Percentiles rank a stretch among this genome's conserved stretches.
Conservation (phyloP, 805 yeast genomes). For the Groenewaldozyma tartarivorans region DNA sequence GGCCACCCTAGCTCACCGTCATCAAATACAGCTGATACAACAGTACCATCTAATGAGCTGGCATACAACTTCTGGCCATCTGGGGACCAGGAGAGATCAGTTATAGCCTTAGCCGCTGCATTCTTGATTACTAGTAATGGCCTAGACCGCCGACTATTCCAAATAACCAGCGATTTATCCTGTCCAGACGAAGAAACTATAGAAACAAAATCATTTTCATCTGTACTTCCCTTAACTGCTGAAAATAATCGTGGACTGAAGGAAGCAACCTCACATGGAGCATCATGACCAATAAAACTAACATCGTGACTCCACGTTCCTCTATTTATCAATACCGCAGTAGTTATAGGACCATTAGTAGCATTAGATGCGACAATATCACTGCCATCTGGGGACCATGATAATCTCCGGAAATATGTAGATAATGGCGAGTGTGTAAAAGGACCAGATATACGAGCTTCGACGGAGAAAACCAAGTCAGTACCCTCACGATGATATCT, state of each 20-base stretch:
- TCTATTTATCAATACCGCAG: constrained; percentile 50
- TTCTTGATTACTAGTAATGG: constrained; percentile 79
- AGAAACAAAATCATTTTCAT: constrained; percentile 36
- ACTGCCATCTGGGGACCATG: constrained; percentile 74
- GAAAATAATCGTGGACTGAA: constrained; percentile 38
- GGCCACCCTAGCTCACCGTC: constrained; percentile 33
- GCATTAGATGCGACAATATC: constrained; percentile 61
- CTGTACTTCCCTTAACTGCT: constrained; percentile 5
- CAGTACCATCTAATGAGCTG: constrained; percentile 78
- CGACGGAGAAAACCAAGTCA: constrained; percentile 78
- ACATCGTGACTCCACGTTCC: constrained; percentile 61
- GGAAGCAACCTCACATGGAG: constrained; percentile 55
- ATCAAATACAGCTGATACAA: constrained; percentile 59
- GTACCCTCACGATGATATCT: constrained; percentile 64
- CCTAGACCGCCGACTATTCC: constrained; percentile 71
- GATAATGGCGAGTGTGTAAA: constrained; percentile 84
- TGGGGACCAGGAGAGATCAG: constrained; percentile 85
- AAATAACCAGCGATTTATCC: constrained; percentile 76
- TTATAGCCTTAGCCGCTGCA: constrained; percentile 64
- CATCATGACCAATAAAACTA: constrained; percentile 59
- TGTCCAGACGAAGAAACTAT: constrained; percentile 95
- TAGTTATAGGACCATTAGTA: constrained; percentile 55
- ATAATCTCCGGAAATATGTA: constrained; percentile 67
- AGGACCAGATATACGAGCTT: constrained; percentile 73
- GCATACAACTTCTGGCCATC: constrained; percentile 65